phyloP scores from a whole-genome alignment of 2,329 filamentous ascomycete genomes.

The Dothistroma pini region DNA sequence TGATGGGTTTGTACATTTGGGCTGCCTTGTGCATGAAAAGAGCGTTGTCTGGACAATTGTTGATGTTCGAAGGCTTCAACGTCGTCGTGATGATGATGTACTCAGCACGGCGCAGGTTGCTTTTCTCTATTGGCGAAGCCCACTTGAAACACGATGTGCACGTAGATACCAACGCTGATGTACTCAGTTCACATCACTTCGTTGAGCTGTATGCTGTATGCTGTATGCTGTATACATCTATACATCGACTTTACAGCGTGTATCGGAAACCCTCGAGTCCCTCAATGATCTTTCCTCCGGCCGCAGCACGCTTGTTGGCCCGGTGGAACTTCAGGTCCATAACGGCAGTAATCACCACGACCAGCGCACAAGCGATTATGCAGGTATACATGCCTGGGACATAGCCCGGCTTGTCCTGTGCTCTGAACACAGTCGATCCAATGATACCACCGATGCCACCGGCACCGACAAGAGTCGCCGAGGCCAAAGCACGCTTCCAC shows the following conservation, averaged over 20 bases:
- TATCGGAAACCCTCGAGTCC: constrained; percentile 36
- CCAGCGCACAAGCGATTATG: constrained; percentile 29
- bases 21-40: no score
- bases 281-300: constrained; percentile 36
- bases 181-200: background rate
- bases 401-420: constrained; percentile 34
- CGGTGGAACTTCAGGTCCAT: constrained; percentile 33
- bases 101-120: no score
- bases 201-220: constrained; percentile 1
- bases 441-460: constrained; percentile 74
- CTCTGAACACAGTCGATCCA: constrained; percentile 34
- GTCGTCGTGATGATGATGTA: no score
- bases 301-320: constrained; percentile 35
- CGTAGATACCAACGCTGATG: background rate
- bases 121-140: no score
- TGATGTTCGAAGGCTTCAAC: no score
- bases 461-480: constrained; percentile 69
- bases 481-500: constrained; percentile 81
- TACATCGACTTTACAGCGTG: constrained; percentile 15
- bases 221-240: constrained; percentile 21
- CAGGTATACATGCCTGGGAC: constrained; percentile 33
- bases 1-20: background rate
- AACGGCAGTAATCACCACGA: constrained; percentile 31
- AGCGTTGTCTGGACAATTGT: no score
- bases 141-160: no score